These are phyloP conservation scores for Botryosphaeria agaves DNA, from an alignment of 2,329 filamentous ascomycete species.

Conservation along the genomic window DNA sequence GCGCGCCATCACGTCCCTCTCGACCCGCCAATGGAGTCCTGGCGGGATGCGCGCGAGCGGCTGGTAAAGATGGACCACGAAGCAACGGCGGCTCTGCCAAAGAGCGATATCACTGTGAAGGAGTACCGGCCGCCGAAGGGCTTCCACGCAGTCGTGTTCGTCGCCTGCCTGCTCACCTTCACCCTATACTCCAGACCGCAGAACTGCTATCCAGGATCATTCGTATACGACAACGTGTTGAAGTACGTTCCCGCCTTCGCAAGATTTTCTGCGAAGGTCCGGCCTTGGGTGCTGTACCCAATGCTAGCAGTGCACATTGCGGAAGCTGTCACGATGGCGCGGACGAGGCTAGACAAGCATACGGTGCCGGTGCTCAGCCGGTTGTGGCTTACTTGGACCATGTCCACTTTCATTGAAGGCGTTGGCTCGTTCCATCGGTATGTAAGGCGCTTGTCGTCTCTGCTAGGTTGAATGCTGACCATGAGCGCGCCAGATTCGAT, in stretches of 20 bases:
- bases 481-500: conserved; percentile 23
- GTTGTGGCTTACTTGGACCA: conserved; percentile 38
- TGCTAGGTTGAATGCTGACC: neutral
- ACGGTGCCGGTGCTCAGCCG: conserved; percentile 29
- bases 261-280: conserved; percentile 38
- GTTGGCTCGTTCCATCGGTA: conserved; percentile 26
- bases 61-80: conserved; percentile 56
- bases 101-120: conserved; percentile 37
- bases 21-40: conserved; percentile 50
- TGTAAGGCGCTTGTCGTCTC: neutral
- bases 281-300: conserved; percentile 38
- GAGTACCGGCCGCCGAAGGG: conserved; percentile 33
- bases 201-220: conserved; percentile 35
- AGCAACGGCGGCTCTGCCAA: conserved; percentile 40
- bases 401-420: conserved; percentile 35
- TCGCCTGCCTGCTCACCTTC: conserved; percentile 37
- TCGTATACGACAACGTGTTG: conserved; percentile 25
- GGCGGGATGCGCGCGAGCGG: conserved; percentile 49
- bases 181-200: conserved; percentile 24
- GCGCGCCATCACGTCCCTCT: conserved; percentile 40
- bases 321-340: conserved; percentile 39
- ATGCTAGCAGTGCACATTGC: conserved; percentile 46
- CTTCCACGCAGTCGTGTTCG: conserved; percentile 36
- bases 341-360: conserved; percentile 29
- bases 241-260: conserved; percentile 38